Percentiles rank a stretch among this genome's conserved stretches.
Conservation (phyloP, 129 eudicot species). For the Flaveria trinervia region DNA sequence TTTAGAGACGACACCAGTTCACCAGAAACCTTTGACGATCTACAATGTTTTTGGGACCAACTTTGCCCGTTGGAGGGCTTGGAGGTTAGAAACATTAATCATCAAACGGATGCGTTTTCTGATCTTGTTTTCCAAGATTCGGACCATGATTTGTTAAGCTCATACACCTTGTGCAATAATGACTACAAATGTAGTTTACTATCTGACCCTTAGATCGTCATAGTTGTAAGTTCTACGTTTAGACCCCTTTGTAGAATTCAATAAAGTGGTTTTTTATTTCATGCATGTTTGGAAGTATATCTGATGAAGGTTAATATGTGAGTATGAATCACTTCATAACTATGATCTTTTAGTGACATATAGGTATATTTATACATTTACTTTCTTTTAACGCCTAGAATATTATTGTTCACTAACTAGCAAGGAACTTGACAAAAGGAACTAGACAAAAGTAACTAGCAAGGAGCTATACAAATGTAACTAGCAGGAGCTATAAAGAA, state of each 20-base stretch:
- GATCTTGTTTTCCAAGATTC: not conserved
- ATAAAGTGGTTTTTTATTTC: too few relatives aligned
- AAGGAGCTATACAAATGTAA: too few relatives aligned
- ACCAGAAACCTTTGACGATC: not conserved
- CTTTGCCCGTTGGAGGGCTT: not conserved
- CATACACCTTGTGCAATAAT: not conserved
- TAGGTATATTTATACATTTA: too few relatives aligned
- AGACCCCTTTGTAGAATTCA: not conserved
- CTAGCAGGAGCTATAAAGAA: too few relatives aligned
- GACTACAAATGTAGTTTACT: not conserved
- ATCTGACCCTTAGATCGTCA: not conserved
- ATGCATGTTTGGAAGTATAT: too few relatives aligned
- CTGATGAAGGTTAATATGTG: too few relatives aligned
- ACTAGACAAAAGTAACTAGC: too few relatives aligned
- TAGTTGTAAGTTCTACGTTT: not conserved
- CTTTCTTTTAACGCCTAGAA: too few relatives aligned
- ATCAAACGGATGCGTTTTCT: not conserved
- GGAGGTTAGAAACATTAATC: not conserved
- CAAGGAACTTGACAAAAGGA: too few relatives aligned
- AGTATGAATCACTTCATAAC: too few relatives aligned
- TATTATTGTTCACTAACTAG: too few relatives aligned
- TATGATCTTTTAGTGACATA: too few relatives aligned
- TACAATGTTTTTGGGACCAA: constrained; percentile 2
- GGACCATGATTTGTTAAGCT: not conserved
- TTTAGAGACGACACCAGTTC: not conserved